Percentiles rank a stretch among this genome's conserved stretches.
Evolutionary conservation across 306 rosid species (phyloP).

Genomic region (Parietaria judaica): DNA sequence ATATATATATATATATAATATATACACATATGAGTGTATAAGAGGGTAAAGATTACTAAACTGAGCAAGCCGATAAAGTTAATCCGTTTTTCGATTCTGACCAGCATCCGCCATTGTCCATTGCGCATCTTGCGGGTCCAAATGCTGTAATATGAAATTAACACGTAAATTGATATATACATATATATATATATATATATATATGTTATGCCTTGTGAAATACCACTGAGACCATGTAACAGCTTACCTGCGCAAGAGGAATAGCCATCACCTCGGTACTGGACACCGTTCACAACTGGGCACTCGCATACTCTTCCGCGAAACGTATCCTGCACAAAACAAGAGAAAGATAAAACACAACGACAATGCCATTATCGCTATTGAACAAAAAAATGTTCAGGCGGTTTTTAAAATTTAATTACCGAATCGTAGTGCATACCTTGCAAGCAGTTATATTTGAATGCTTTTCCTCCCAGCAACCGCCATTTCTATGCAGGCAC

Average conservation of each 20-base stretch:
- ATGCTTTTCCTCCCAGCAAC: slow-evolving; percentile 61
- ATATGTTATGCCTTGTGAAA: no score
- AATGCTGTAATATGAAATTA: slow-evolving; percentile 47
- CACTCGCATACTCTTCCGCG: slow-evolving; percentile 97
- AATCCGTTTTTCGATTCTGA: slow-evolving; percentile 40
- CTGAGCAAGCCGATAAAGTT: slow-evolving; percentile 82
- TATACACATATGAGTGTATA: neutral
- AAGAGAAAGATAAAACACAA: slow-evolving; percentile 5
- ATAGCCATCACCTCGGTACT: slow-evolving; percentile 84
- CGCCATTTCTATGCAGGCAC: slow-evolving; percentile 74
- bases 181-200: neutral
- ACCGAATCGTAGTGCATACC: slow-evolving; percentile 33
- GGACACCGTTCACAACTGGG: slow-evolving; percentile 72
- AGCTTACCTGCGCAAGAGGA: slow-evolving; percentile 60
- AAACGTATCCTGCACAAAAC: slow-evolving; percentile 72
- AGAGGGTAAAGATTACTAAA: slow-evolving; percentile 49
- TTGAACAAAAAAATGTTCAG: slow-evolving; percentile 1
- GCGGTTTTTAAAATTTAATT: neutral
- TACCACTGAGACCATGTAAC: neutral
- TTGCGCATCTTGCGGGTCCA: slow-evolving; percentile 86
- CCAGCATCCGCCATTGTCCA: slow-evolving; percentile 94
- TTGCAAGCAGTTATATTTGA: slow-evolving; percentile 78
- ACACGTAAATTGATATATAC: neutral
- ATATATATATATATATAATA: neutral
- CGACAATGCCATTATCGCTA: neutral